These are phyloP conservation scores for Leptographium radiaticola DNA, from an alignment of 2,329 filamentous ascomycete species.

Conservation along the genomic window DNA sequence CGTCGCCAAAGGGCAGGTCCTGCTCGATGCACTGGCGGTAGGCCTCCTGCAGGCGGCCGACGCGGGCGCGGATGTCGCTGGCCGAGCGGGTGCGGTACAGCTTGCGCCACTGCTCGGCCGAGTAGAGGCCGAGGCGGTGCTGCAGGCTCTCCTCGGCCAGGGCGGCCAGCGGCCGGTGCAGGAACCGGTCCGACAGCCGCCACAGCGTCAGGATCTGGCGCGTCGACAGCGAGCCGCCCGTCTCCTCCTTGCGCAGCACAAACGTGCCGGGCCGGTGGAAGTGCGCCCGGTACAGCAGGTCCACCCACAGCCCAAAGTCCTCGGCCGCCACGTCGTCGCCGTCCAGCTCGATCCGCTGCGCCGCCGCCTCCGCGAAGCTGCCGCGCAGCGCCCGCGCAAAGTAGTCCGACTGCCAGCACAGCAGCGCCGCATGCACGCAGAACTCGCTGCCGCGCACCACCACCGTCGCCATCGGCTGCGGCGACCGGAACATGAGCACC, in stretches of 20 bases:
- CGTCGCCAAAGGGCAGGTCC: slow-evolving; percentile 11
- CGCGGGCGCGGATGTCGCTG: slow-evolving; percentile 9
- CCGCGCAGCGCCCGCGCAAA: slow-evolving; percentile 12
- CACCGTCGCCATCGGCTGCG: slow-evolving; percentile 9
- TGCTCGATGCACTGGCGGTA: slow-evolving; percentile 11
- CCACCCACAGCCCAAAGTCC: slow-evolving; percentile 13
- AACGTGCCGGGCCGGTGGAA: slow-evolving; percentile 8
- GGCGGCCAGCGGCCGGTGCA: slow-evolving; percentile 4
- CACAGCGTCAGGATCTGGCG: slow-evolving; percentile 13
- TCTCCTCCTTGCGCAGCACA: slow-evolving; percentile 13
- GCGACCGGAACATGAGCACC: neutral
- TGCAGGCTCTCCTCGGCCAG: slow-evolving; percentile 12
- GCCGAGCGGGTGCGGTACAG: slow-evolving; percentile 11
- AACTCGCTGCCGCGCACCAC: slow-evolving; percentile 9
- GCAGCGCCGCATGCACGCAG: slow-evolving; percentile 9
- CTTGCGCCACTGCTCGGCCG: slow-evolving; percentile 11
- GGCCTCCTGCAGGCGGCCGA: slow-evolving; percentile 11
- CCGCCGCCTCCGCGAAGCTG: slow-evolving; percentile 9
- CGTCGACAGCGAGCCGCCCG: slow-evolving; percentile 13
- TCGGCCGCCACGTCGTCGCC: slow-evolving; percentile 8
- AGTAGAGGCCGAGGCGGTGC: slow-evolving; percentile 13
- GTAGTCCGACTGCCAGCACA: slow-evolving; percentile 11
- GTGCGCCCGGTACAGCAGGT: slow-evolving; percentile 12
- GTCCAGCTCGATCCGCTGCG: slow-evolving; percentile 11
- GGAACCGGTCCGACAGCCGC: slow-evolving; percentile 12